phyloP scores from a whole-genome alignment of 768 basidiomycete species.

The Suillus americanus region DNA sequence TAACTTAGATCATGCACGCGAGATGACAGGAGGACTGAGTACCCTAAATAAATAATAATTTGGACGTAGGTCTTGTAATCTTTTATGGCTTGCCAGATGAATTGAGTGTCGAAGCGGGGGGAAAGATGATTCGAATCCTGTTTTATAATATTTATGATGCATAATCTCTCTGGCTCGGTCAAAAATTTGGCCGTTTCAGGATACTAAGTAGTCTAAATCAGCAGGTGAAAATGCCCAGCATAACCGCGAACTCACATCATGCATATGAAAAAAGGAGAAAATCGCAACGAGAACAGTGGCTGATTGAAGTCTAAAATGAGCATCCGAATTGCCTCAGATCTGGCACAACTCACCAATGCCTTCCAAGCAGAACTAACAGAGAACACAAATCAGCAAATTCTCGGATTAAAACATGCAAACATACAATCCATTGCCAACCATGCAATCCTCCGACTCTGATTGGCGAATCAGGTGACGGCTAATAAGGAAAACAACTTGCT shows the following conservation, averaged over 20 bases:
- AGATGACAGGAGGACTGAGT: conserved; percentile 15
- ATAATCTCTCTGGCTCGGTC: conserved; percentile 40
- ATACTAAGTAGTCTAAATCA: conserved; percentile 33
- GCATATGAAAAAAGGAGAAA: conserved; percentile 47
- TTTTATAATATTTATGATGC: conserved; percentile 41
- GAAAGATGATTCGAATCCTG: conserved; percentile 45
- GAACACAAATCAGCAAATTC: background rate
- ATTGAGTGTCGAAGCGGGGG: conserved; percentile 43
- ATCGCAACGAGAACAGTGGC: conserved; percentile 22
- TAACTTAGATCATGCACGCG: background rate
- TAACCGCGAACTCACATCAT: conserved; percentile 40
- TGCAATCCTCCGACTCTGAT: conserved; percentile 26
- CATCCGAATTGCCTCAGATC: background rate
- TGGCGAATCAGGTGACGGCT: background rate
- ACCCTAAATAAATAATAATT: conserved; percentile 42
- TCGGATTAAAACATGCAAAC: conserved; percentile 2
- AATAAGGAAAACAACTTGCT: conserved; percentile 22
- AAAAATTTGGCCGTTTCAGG: conserved; percentile 60
- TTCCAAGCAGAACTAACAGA: conserved; percentile 31
- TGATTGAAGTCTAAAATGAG: conserved; percentile 8
- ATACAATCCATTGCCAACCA: conserved; percentile 40
- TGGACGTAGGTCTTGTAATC: conserved; percentile 44
- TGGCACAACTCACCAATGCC: conserved; percentile 22
- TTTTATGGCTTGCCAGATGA: conserved; percentile 47
- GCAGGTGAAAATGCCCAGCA: background rate